These are phyloP conservation scores for Pistacia vera DNA, from an alignment of 345 rosid species.

Conservation along the genomic window DNA sequence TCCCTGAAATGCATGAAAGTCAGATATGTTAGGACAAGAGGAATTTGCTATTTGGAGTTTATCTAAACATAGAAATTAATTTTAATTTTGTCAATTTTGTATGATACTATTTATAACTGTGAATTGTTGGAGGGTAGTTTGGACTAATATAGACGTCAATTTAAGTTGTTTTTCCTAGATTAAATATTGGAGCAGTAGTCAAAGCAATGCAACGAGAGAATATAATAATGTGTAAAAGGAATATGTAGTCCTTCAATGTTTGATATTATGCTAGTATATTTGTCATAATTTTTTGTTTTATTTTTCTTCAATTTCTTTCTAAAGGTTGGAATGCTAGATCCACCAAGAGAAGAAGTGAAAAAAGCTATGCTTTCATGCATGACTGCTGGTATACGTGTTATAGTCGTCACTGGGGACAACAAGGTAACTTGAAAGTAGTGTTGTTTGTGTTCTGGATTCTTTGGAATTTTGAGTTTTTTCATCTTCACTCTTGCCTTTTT, in stretches of 20 bases:
- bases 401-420: constrained; percentile 98
- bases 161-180: not conserved
- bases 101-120: not conserved
- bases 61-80: too few relatives aligned
- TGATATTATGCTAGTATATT: not conserved
- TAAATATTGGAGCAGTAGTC: not conserved
- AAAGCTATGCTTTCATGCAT: constrained; percentile 94
- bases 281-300: not conserved
- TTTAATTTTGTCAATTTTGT: not conserved
- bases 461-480: constrained; percentile 3
- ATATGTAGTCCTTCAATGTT: not conserved
- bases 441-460: constrained; percentile 7
- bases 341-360: constrained; percentile 96
- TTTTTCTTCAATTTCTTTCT: constrained; percentile 7
- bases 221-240: not conserved
- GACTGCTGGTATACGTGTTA: constrained; percentile 99
- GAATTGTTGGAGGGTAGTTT: not conserved
- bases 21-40: not conserved
- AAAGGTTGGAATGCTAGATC: constrained; percentile 99
- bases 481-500: constrained; percentile 23
- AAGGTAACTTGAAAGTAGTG: constrained; percentile 55
- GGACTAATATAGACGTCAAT: not conserved
- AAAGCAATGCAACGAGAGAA: not conserved
- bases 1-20: not conserved
- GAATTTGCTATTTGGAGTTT: not conserved